A percentile compares a stretch with the other conserved stretches of the same genome.
These are phyloP conservation scores for Candida odintsovae DNA, from an alignment of 805 yeast genomes.

Conservation along the genomic window DNA sequence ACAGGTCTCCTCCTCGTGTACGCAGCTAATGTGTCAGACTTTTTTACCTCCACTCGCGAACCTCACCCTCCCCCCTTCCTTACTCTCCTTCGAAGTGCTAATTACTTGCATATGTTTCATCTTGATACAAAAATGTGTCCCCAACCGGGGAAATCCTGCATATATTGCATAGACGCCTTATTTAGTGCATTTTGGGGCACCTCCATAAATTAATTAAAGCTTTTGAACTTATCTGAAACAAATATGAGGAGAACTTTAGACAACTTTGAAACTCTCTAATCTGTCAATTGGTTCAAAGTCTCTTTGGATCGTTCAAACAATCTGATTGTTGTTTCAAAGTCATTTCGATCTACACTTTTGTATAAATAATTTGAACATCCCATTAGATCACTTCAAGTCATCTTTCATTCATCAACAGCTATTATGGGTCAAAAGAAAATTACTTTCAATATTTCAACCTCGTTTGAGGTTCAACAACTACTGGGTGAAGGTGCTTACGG, in stretches of 20 bases:
- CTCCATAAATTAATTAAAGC: neutral
- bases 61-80: too few species aligned
- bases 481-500: constrained; percentile 98
- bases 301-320: too few species aligned
- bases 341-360: neutral
- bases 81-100: neutral
- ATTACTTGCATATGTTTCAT: neutral
- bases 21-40: neutral
- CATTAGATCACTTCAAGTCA: neutral
- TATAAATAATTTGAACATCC: neutral
- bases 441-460: constrained; percentile 78
- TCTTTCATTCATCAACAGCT: neutral
- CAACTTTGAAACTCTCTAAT: neutral
- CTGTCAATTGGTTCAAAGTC: too few species aligned
- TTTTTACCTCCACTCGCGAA: neutral
- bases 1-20: too few species aligned
- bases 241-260: too few species aligned
- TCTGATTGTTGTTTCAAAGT: neutral
- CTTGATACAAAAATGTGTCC: neutral
- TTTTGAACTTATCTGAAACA: neutral
- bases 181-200: neutral
- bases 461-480: constrained; percentile 77
- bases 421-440: constrained; percentile 30
- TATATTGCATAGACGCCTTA: neutral
- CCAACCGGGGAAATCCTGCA: neutral